phyloP scores from a whole-genome alignment of 805 yeast genomes.

The Candida nitratophila region DNA sequence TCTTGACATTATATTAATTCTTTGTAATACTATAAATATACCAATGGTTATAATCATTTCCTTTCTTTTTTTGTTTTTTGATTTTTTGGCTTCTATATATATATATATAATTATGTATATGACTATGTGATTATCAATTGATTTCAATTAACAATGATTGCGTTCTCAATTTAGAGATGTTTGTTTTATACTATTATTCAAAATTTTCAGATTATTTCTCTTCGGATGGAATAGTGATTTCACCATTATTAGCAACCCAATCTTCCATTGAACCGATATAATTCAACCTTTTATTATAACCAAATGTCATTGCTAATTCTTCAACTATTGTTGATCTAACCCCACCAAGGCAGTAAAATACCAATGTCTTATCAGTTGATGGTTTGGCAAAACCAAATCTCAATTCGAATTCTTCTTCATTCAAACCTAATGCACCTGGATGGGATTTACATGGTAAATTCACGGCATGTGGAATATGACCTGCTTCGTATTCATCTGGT shows the following conservation, averaged over 20 bases:
- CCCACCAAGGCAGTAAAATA: conserved; percentile 91
- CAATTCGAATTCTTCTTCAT: conserved; percentile 72
- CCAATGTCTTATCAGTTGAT: conserved; percentile 54
- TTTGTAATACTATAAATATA: no score
- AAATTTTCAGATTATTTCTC: no score
- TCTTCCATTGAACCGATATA: conserved; percentile 84
- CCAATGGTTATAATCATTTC: no score
- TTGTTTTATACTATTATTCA: no score
- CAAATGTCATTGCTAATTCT: conserved; percentile 85
- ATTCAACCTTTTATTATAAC: conserved; percentile 77
- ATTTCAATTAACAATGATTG: no score
- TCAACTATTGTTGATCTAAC: conserved; percentile 87
- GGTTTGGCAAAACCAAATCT: conserved; percentile 84
- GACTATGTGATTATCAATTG: no score
- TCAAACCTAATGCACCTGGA: conserved; percentile 85
- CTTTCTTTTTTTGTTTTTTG: no score
- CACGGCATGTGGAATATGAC: conserved; percentile 77
- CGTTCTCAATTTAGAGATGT: no score
- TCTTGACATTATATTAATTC: no score
- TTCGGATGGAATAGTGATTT: no score
- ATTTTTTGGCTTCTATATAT: no score
- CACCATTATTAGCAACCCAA: conserved; percentile 51
- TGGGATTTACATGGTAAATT: conserved; percentile 86
- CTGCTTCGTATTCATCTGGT: conserved; percentile 66
- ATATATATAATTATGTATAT: no score